A percentile compares a stretch with the other conserved stretches of the same genome.
phyloP scores from a whole-genome alignment of 805 yeast species.

The Candida adriatica region DNA sequence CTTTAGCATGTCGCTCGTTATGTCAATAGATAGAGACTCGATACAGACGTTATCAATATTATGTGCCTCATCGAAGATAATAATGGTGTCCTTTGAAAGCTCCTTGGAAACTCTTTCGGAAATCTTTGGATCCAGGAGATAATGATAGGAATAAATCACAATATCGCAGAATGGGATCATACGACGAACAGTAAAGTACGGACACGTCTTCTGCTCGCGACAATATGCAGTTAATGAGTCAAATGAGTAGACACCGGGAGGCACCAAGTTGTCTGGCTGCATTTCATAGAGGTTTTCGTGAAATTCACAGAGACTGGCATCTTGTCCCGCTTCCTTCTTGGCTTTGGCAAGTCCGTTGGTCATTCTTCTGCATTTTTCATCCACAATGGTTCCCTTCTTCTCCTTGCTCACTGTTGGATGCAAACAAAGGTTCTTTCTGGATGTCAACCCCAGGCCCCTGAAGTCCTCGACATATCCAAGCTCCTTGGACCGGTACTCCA shows the following conservation, averaged over 20 bases:
- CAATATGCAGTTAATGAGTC: conserved; percentile 77
- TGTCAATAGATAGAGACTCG: conserved; percentile 85
- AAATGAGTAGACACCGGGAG: conserved; percentile 92
- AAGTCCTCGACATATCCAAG: conserved; percentile 86
- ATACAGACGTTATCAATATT: conserved; percentile 98
- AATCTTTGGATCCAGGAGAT: conserved; percentile 92
- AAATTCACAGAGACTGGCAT: conserved; percentile 66
- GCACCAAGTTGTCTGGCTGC: conserved; percentile 85
- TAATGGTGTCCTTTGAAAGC: conserved; percentile 84
- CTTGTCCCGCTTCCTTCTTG: conserved; percentile 45
- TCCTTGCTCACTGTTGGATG: conserved; percentile 87
- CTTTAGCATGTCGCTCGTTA: conserved; percentile 84
- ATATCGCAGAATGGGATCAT: conserved; percentile 94
- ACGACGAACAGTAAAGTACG: conserved; percentile 95
- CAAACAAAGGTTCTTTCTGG: conserved; percentile 89
- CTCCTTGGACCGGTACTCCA: conserved; percentile 80
- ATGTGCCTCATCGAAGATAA: conserved; percentile 97
- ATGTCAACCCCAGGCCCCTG: conserved; percentile 87
- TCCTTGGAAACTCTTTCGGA: conserved; percentile 93
- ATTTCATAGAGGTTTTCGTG: conserved; percentile 85
- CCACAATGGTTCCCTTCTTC: conserved; percentile 86
- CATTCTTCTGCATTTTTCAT: conserved; percentile 91
- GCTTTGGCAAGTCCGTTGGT: conserved; percentile 85
- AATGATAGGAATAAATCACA: conserved; percentile 94
- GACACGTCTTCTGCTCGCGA: conserved; percentile 76